These are phyloP conservation scores for Thelonectria discophora DNA, from an alignment of 2,329 filamentous ascomycete species.

Conservation along the genomic window DNA sequence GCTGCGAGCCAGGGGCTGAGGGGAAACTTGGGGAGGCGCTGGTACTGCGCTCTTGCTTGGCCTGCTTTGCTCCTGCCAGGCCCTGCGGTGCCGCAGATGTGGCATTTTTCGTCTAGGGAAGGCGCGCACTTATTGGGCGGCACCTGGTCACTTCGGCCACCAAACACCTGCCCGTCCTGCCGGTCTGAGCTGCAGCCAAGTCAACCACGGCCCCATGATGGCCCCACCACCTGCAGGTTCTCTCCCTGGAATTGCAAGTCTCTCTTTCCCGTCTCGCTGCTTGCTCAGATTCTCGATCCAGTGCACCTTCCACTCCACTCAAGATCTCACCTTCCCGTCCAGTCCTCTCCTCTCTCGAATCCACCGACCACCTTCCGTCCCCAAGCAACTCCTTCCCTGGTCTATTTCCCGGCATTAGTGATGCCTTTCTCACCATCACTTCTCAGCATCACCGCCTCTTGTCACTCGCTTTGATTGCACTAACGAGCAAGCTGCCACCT, in stretches of 20 bases:
- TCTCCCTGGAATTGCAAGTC: conserved; percentile 2
- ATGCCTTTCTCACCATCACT: conserved; percentile 8
- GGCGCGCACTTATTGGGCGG: background rate
- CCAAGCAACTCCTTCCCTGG: conserved; percentile 9
- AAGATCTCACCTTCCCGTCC: conserved; percentile 7
- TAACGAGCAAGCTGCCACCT: background rate
- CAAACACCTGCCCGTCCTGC: background rate
- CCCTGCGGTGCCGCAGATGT: background rate
- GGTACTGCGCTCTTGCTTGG: too few species aligned
- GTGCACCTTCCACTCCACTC: conserved; percentile 12
- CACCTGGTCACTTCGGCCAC: background rate
- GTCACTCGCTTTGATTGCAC: conserved; percentile 12
- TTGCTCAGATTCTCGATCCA: conserved; percentile 7
- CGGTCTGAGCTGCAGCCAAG: background rate
- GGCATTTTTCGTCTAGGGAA: background rate
- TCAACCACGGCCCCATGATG: background rate
- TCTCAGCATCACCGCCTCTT: conserved; percentile 4
- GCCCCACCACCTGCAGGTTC: background rate
- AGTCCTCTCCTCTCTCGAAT: background rate
- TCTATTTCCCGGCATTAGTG: conserved; percentile 11
- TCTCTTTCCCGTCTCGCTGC: conserved; percentile 10
- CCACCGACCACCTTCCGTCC: conserved; percentile 18
- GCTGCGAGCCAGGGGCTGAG: too few species aligned
- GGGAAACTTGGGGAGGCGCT: too few species aligned
- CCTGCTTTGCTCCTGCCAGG: too few species aligned